Base-by-base conservation (phyloP, 441 rosid species). In the Bocquillonia castaneifolia region DNA sequence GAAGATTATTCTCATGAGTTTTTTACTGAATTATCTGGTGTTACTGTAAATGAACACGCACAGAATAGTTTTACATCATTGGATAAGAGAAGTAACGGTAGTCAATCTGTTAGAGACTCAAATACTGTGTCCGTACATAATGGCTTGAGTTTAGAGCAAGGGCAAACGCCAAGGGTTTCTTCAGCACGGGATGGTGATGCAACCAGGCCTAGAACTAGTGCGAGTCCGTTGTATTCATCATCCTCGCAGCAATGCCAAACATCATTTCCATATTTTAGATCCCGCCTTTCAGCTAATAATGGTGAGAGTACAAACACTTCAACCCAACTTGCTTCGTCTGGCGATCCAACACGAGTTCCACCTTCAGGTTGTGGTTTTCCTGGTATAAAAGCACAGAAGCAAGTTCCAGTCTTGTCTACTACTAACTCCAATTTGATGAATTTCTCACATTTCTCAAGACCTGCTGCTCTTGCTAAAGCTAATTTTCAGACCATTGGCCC, bases 361-460 rank as follows among this genome's bases (percentile, higher is more conserved):
- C 57, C 69, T 37, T 68, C 79, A 17, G 70, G 64, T 28, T 67
- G 65, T 50, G 66, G 72, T 26, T 72, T 77, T 78, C 75, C 79
- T 6, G 66, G 72, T 59, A 63, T 60, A 39, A 78, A 79, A 67
- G 50, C 52, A 70, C 86, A 74, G 68, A 79, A 75, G 60, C 83
- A 72, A 70, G 82, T 79, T 63, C 73, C 80, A 12, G 72, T 53
- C 25, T 28, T 42, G 6, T 34, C 82, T 57, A 58, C 62, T 74
- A 81, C 70, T 73, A 82, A 73, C 71, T 60, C 86, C 59, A 70
- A 69, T 71, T 45, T 85, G 61, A 62, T 87, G 74, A 88, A 90
- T 71, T 90, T 88, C 67, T 86, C 95, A 25, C 91, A 92, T 79
- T 92, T 90, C 75, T 75, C 83, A 25, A 81, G 88, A 63, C 92